phyloP scores from a whole-genome alignment of 2,329 filamentous ascomycete species.

The Xylariaceae sp. region DNA sequence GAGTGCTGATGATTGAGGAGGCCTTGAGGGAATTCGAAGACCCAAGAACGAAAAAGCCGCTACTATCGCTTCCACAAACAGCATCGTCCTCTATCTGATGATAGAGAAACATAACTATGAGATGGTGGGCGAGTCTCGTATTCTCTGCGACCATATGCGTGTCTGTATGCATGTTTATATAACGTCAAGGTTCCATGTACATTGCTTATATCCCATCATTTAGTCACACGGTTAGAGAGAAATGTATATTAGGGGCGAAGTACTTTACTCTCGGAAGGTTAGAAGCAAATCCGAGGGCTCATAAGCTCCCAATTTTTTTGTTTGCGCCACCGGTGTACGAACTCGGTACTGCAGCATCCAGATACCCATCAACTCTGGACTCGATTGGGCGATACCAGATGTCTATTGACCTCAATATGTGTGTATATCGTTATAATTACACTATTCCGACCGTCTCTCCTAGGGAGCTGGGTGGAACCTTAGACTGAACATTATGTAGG shows the following conservation, averaged over 20 bases:
- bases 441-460: no score
- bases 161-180: constrained; percentile 5
- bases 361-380: neutral
- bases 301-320: neutral
- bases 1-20: constrained; percentile 58
- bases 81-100: constrained; percentile 22
- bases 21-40: constrained; percentile 55
- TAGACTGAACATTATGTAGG: no score
- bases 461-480: no score
- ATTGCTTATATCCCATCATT: neutral
- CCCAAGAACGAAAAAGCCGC: constrained; percentile 58
- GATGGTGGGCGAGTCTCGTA: neutral
- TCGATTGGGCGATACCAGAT: no score
- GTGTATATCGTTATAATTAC: no score
- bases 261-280: neutral
- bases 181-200: neutral
- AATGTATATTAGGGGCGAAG: neutral
- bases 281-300: neutral
- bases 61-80: constrained; percentile 46
- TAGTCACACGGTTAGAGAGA: neutral
- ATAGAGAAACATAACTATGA: neutral
- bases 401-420: no score
- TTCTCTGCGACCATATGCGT: neutral
- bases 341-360: neutral
- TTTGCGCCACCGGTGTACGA: neutral